Evolutionary conservation across 2,329 filamentous ascomycete genomes (phyloP), one percentile per base, ranked within the genome.

Genomic region (Talaromyces sp.): DNA sequence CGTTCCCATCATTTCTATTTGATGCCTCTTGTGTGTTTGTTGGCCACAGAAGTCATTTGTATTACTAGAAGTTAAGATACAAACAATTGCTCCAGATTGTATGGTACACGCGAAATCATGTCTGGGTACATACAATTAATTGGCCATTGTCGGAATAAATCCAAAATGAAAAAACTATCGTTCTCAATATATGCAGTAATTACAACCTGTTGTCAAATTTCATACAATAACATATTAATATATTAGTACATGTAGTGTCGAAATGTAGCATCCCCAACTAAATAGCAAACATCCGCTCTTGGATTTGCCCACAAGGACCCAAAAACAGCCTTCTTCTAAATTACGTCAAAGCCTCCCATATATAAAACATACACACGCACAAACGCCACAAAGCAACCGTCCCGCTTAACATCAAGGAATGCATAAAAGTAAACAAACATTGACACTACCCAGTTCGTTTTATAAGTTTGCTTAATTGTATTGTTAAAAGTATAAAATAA

Each of bases 311-410:
- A 7, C 27, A 30, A 7, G 27, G 14, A 31, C 10, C 14, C 2
- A 31, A 18, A 53, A 12, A n/a, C 14, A 31, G 14, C 27, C 3
- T 31, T 23, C 50, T 28, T 53, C 14, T 31, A 53, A n/a, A 28
- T 52, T 52, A 52, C 3, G 30, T 53, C 18, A 7, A n/a, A 53
- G 28, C 23, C 28, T 31, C 14, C 50, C 50, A 53, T n/a, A 53
- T 52, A 16, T 53, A 53, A 40, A 47, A 57, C 5, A 28, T 30
- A 42, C 31, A 31, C 36, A 59, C 23, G 42, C 56, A 51, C 50
- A 53, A 53, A 59, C 56, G 56, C 56, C 56, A 33, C 42, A 8
- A 59, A 52, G 42, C 56, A n/a, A 23, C 56, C 56, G n/a, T 14
- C 56, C 33, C 56, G 56, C 56, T 59, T 36, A 59, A 50, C 34